Conservation (phyloP, 2,329 filamentous ascomycete genomes). For the Trematosphaeria pertusa region DNA sequence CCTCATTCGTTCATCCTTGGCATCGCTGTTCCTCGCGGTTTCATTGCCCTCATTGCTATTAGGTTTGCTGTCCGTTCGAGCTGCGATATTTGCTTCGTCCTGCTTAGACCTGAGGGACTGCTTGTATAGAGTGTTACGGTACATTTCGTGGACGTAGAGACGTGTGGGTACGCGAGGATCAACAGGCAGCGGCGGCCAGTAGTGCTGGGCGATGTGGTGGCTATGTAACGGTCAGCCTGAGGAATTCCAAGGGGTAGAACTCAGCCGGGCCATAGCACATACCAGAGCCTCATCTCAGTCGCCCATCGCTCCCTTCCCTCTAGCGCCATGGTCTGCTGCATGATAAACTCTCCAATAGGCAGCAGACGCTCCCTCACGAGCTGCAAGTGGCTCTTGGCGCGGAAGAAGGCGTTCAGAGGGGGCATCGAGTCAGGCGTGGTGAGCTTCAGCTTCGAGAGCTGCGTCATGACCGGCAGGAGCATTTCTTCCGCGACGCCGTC, state of each 20-base stretch:
- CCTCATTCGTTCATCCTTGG: too few species aligned
- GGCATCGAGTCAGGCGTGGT: conserved; percentile 17
- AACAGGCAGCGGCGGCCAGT: conserved; percentile 30
- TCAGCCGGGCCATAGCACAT: not conserved
- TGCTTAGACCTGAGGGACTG: too few species aligned
- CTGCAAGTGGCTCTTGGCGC: conserved; percentile 17
- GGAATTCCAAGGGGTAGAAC: not conserved
- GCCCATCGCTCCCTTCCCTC: conserved; percentile 4
- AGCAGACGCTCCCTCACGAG: conserved; percentile 22
- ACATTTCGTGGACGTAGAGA: conserved; percentile 20
- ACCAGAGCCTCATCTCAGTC: conserved; percentile 24
- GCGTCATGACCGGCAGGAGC: conserved; percentile 13
- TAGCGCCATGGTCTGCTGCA: not conserved
- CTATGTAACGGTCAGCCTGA: too few species aligned
- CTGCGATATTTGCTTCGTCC: too few species aligned
- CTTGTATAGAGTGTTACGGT: conserved; percentile 23
- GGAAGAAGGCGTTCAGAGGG: conserved; percentile 6
- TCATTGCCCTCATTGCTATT: too few species aligned
- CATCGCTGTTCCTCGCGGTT: too few species aligned
- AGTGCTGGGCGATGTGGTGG: conserved; percentile 18
- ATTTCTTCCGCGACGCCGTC: conserved; percentile 1
- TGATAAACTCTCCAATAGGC: conserved; percentile 23
- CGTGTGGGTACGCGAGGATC: conserved; percentile 11
- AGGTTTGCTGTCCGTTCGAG: too few species aligned
- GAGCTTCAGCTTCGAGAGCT: conserved; percentile 18